phyloP scores from a whole-genome alignment of 139 green algal genomes.

The Picochlorum sp. region DNA sequence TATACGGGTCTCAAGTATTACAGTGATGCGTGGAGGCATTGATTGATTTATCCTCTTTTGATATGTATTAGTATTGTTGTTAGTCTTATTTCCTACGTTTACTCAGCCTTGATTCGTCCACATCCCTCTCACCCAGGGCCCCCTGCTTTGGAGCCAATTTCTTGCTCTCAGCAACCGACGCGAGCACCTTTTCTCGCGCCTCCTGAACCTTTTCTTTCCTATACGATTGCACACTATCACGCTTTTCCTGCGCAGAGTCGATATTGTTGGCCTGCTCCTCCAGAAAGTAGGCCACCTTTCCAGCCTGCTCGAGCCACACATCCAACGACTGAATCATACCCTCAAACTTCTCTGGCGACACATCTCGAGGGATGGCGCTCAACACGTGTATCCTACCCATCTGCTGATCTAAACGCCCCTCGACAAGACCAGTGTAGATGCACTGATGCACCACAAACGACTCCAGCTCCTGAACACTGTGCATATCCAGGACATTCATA shows the following conservation, averaged over 20 bases:
- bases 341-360: slow-evolving; percentile 39
- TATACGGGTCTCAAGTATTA: slow-evolving; percentile 63
- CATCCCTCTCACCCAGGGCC: too few species aligned
- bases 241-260: background rate
- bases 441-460: slow-evolving; percentile 87
- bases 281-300: slow-evolving; percentile 15
- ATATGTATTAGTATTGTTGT: too few species aligned
- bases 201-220: background rate
- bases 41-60: too few species aligned
- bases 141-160: too few species aligned
- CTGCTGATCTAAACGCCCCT: slow-evolving; percentile 73
- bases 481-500: slow-evolving; percentile 52
- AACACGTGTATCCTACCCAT: slow-evolving; percentile 41
- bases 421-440: slow-evolving; percentile 67
- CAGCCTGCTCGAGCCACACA: slow-evolving; percentile 36
- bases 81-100: too few species aligned
- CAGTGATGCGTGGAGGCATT: slow-evolving; percentile 29
- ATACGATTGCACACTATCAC: background rate
- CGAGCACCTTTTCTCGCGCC: slow-evolving; percentile 1
- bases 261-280: background rate
- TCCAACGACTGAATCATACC: slow-evolving; percentile 34
- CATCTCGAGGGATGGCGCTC: slow-evolving; percentile 45
- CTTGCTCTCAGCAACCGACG: too few species aligned
- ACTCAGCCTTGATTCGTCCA: too few species aligned
- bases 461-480: slow-evolving; percentile 72